phyloP scores from a whole-genome alignment of 805 yeast species.

The Kuraishia floccosa region DNA sequence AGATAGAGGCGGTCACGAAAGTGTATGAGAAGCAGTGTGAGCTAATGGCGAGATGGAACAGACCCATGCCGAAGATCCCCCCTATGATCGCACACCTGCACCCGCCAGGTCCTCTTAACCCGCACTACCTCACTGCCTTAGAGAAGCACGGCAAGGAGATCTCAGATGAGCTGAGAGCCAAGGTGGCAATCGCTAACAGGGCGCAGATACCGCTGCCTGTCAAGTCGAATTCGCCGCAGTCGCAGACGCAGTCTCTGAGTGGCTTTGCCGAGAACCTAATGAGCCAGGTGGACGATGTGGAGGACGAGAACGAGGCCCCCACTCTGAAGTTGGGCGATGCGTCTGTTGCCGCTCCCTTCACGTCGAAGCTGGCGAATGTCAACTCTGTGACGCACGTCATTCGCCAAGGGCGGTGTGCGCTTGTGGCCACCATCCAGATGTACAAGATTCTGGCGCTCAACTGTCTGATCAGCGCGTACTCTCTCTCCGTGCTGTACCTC shows the following conservation, averaged over 20 bases:
- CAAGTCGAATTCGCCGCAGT: conserved; percentile 18
- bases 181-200: conserved; percentile 40
- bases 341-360: conserved; percentile 97
- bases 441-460: conserved; percentile 94
- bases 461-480: conserved; percentile 93
- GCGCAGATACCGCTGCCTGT: conserved; percentile 22
- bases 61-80: conserved; percentile 79
- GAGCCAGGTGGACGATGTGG: conserved; percentile 39
- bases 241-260: conserved; percentile 22
- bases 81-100: conserved; percentile 82
- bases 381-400: conserved; percentile 86
- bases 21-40: conserved; percentile 81
- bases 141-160: conserved; percentile 75
- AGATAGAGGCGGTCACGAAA: conserved; percentile 46
- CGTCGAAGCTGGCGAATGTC: conserved; percentile 88
- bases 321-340: conserved; percentile 94
- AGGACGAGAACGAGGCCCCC: conserved; percentile 74
- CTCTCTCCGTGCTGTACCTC: conserved; percentile 83
- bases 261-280: conserved; percentile 56
- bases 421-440: conserved; percentile 97
- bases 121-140: conserved; percentile 76
- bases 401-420: conserved; percentile 97
- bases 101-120: conserved; percentile 92
- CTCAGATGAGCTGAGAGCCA: conserved; percentile 58
- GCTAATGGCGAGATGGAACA: conserved; percentile 70